Conservation (phyloP, 345 rosid genomes). For the Salix dunnii region DNA sequence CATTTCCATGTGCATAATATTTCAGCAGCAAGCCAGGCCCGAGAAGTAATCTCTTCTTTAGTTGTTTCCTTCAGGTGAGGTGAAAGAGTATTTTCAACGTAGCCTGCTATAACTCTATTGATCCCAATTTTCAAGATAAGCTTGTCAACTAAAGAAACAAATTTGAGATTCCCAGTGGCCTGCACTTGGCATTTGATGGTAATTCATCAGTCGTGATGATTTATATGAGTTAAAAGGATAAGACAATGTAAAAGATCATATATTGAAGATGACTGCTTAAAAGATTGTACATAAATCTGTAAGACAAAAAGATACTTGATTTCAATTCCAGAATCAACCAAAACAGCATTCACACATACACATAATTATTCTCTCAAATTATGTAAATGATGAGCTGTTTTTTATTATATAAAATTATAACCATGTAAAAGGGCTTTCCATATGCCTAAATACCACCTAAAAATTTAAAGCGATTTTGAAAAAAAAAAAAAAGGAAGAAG, state of each 20-base stretch:
- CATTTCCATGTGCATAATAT: conserved; percentile 91
- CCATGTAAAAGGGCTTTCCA: background rate
- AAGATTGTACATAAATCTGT: background rate
- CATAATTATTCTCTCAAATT: background rate
- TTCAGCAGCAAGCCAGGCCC: conserved; percentile 91
- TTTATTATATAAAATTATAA: too few relatives aligned
- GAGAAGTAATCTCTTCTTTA: conserved; percentile 33
- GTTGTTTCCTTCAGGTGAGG: conserved; percentile 21
- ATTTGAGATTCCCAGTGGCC: conserved; percentile 55
- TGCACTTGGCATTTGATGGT: conserved; percentile 27
- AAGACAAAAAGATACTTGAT: background rate
- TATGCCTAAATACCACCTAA: background rate
- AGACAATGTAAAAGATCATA: background rate
- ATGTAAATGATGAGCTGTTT: background rate
- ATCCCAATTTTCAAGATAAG: conserved; percentile 65
- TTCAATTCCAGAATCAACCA: background rate
- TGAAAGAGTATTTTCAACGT: conserved; percentile 13
- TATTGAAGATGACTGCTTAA: background rate
- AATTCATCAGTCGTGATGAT: background rate
- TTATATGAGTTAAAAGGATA: background rate
- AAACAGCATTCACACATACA: background rate
- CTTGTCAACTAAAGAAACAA: conserved; percentile 62
- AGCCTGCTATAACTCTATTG: conserved; percentile 42
- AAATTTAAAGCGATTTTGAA: background rate
- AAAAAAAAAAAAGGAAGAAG: background rate